Base-by-base conservation (phyloP, 2,329 filamentous ascomycete genomes). In the Zalaria sp. region DNA sequence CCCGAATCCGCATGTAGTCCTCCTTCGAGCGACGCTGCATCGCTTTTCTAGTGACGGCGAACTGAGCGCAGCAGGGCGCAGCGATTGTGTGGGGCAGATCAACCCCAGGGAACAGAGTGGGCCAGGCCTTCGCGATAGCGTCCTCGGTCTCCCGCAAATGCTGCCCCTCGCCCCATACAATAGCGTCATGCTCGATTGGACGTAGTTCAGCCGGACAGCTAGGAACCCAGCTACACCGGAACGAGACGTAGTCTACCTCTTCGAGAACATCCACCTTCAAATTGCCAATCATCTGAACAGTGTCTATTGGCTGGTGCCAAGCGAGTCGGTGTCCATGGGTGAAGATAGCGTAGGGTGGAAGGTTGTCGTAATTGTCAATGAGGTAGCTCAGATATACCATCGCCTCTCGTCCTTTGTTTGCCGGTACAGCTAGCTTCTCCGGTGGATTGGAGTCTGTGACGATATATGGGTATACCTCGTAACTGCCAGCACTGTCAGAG, bases 1-100 rank as follows among this genome's bases (percentile, higher is more conserved):
- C 59, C 4, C 76, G 64, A 52, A 71, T 73, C 34, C 65, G 65
- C 9, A 72, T 51, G 48, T 81, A 81, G 44, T 75, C 72, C 6
- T 64, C 62, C 36, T 58, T 57, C 3, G 72, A 64, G 31, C 73
- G 61, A 36, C 57, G 53, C 5, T 52, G 63, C 27, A 81, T 64
- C 37, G 67, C 66, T 5, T 71, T 65, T 4, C 66, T 60, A 3
- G 73, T 72, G 4, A 80, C 69, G 0, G 72, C 77, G 46, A 81
- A 81, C 55, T 81, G 77, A n/a, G 75, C 74, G 38, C 45, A 46
- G 27, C 45, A 47, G 11, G 37, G 38, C n/a, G 34, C 29, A 9
- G 34, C 38, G n/a, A 43, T 31, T 8, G 28, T 37, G 4, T 40
- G 27, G 1, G 41, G 41, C 10, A 42, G 7, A 4, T 39, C 18